These are phyloP conservation scores for Didymosphaeria variabile DNA, from an alignment of 2,329 filamentous ascomycete species.

Conservation along the genomic window DNA sequence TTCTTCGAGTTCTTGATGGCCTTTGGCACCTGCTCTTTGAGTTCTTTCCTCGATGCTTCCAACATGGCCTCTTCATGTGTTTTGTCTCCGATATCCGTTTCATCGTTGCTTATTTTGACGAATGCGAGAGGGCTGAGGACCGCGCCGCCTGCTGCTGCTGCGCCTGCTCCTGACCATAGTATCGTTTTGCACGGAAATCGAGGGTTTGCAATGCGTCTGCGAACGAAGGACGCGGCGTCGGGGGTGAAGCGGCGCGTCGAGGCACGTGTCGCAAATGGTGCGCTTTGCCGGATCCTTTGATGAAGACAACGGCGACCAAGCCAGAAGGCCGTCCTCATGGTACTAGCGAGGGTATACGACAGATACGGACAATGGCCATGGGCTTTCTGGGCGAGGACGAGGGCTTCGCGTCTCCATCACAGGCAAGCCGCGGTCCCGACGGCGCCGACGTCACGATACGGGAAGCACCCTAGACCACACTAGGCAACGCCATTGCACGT, in stretches of 20 bases:
- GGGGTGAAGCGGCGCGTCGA: conserved; percentile 39
- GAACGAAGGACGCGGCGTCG: conserved; percentile 29
- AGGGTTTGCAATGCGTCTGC: conserved; percentile 46
- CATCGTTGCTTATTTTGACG: conserved; percentile 64
- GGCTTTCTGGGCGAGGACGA: conserved; percentile 9
- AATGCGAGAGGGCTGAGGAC: conserved; percentile 66
- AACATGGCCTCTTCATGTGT: conserved; percentile 90
- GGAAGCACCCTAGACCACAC: conserved; percentile 2
- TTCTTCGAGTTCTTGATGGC: conserved; percentile 68
- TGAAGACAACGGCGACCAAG: conserved; percentile 61
- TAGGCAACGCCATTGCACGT: neutral
- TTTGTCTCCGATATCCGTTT: conserved; percentile 58
- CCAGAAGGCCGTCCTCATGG: conserved; percentile 61
- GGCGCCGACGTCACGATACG: conserved; percentile 20
- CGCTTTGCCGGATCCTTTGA: conserved; percentile 45
- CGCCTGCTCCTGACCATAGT: conserved; percentile 45
- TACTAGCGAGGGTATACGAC: conserved; percentile 35
- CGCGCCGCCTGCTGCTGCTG: conserved; percentile 35
- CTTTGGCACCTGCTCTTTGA: conserved; percentile 72
- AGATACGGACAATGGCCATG: conserved; percentile 38
- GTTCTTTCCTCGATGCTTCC: conserved; percentile 78
- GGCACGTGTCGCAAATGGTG: conserved; percentile 27
- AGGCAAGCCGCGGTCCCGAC: conserved; percentile 17
- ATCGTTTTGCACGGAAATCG: conserved; percentile 43
- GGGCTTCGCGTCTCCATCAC: conserved; percentile 15